phyloP scores from a whole-genome alignment of 2,329 filamentous ascomycete species.

The Beauveria sp. region DNA sequence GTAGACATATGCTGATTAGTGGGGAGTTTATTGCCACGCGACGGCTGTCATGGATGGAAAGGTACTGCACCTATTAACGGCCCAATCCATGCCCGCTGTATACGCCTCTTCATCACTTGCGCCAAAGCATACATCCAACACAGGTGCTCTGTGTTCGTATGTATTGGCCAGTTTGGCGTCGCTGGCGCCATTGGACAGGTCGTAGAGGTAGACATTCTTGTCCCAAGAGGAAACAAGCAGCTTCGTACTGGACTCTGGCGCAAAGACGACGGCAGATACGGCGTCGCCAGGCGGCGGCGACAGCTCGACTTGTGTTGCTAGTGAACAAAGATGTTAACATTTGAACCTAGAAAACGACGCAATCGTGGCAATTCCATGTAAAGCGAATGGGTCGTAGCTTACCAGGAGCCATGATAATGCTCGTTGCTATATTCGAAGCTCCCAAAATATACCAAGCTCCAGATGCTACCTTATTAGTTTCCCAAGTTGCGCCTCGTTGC shows the following conservation, averaged over 20 bases:
- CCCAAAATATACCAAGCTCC: background rate
- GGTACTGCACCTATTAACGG: constrained; percentile 61
- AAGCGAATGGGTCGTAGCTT: constrained; percentile 13
- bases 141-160: constrained; percentile 74
- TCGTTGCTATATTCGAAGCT: constrained; percentile 15
- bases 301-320: constrained; percentile 73
- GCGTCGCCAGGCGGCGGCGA: constrained; percentile 76
- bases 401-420: constrained; percentile 34
- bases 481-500: constrained; percentile 12
- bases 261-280: constrained; percentile 80
- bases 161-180: constrained; percentile 54
- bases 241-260: constrained; percentile 63
- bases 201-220: constrained; percentile 83
- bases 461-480: background rate
- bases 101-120: constrained; percentile 75
- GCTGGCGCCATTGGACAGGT: constrained; percentile 53
- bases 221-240: constrained; percentile 96
- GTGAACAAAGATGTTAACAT: constrained; percentile 15
- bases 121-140: constrained; percentile 89
- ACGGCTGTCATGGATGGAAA: background rate
- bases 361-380: background rate
- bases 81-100: constrained; percentile 78
- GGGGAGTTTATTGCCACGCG: background rate
- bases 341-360: background rate
- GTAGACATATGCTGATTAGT: background rate